Evolutionary conservation across 495 filamentous ascomycete genomes (phyloP).

Genomic region (Penicillium lividum): DNA sequence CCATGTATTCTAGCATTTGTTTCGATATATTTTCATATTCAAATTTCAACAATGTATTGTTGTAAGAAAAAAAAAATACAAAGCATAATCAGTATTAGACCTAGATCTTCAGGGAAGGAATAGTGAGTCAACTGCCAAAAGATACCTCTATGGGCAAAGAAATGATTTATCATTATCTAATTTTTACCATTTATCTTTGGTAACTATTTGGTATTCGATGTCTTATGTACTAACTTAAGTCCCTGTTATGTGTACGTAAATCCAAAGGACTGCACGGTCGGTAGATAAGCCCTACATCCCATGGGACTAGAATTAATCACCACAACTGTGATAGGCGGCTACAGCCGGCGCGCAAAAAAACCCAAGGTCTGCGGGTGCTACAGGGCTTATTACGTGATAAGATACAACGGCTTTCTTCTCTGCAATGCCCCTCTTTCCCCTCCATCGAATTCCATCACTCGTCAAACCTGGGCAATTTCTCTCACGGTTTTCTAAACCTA

Average conservation of each 20-base stretch:
- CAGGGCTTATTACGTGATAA: constrained; percentile 34
- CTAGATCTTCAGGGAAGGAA: neutral
- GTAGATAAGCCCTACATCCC: neutral
- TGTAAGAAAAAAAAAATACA: neutral
- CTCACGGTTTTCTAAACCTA: constrained; percentile 20
- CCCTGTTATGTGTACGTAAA: neutral
- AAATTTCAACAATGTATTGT: neutral
- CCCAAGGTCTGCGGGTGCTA: constrained; percentile 5
- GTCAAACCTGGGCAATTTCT: constrained; percentile 24
- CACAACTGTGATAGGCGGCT: constrained; percentile 26
- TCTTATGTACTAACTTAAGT: neutral
- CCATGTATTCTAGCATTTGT: constrained; percentile 28
- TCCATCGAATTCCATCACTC: constrained; percentile 37
- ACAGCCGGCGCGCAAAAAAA: constrained; percentile 16
- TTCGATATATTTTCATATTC: constrained; percentile 18
- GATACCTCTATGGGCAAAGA: neutral
- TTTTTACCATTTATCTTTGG: too few species aligned
- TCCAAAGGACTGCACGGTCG: neutral
- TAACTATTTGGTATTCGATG: too few species aligned
- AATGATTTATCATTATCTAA: too few species aligned
- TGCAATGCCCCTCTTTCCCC: constrained; percentile 47
- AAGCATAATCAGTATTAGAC: too few species aligned
- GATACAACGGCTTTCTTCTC: constrained; percentile 13
- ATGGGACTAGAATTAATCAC: neutral
- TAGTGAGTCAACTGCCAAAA: neutral